Base-by-base conservation (phyloP, 768 basidiomycete species). In the Cystofilobasidium capitatum region DNA sequence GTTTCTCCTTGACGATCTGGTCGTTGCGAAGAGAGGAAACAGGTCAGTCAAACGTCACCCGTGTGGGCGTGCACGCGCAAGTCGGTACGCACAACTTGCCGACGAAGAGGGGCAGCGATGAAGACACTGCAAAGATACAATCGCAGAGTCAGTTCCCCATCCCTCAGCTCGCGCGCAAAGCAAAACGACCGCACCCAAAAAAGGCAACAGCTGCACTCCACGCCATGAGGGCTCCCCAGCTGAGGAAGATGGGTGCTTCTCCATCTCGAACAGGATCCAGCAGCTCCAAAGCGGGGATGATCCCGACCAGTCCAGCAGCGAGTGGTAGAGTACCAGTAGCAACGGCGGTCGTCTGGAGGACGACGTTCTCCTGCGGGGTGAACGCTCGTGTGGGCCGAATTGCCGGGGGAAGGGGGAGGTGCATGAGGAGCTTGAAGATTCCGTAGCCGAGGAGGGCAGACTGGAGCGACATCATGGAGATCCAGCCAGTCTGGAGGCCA, bases 171-270 rank as follows among this genome's bases (percentile, higher is more conserved):
- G 40, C 59, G 9, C 8, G 26, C 20, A n/a, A 4, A 22, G 58
- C 31, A 37, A 35, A 17, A 9, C 16, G 62, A 71, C 51, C 75
- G 58, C 68, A 87, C 84, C 93, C 94, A 77, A 97, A 98, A 79
- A 92, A 98, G 5, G 93, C 93, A 33, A 94, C 83, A 8, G 87
- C 89, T 70, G 84, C 86, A 14, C 89, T 92, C 94, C 94, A 98
- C 6, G 82, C 83, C 26, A 92, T 79, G 26, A 89, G 83, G 35
- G 84, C 81, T 24, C 83, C 69, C 85, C 86, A 92, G 10, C 85
- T 83, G 45, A 97, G 79, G 69, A 82, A 79, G 17, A 97, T 82
- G 1, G 92, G 86, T 1, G 83, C 82, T 10, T 84, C 81, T 12
- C 90, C 91, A 71, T 98, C 94, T 64, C 82, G 80, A 54, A 83